These are phyloP conservation scores for Exobasidium rhododendri DNA, from an alignment of 1,284 basidiomycete genomes.

Conservation along the genomic window DNA sequence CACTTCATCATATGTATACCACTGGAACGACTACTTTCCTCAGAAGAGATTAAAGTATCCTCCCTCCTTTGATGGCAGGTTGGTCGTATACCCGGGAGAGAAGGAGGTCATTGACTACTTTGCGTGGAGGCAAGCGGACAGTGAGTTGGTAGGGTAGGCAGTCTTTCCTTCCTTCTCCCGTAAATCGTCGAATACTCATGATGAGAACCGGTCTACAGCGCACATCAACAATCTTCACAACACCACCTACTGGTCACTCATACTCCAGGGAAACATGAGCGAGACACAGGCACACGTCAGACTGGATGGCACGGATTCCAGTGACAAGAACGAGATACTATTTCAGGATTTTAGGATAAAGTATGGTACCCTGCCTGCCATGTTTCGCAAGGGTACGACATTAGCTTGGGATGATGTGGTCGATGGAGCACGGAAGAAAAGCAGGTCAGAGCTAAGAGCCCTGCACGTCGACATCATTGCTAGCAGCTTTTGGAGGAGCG, in stretches of 20 bases:
- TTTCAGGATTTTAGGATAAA: conserved; percentile 79
- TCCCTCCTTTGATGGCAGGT: conserved; percentile 81
- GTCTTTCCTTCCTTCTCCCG: neutral
- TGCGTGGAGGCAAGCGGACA: conserved; percentile 90
- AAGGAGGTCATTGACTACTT: conserved; percentile 85
- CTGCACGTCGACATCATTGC: conserved; percentile 53
- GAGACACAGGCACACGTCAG: conserved; percentile 67
- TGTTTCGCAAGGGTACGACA: conserved; percentile 82
- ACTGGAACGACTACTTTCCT: conserved; percentile 79
- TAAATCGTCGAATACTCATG: neutral
- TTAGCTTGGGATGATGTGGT: conserved; percentile 62
- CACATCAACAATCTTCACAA: conserved; percentile 99
- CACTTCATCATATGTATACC: conserved; percentile 84
- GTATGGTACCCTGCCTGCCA: conserved; percentile 72
- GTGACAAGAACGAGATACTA: conserved; percentile 58
- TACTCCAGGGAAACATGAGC: conserved; percentile 72
- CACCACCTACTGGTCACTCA: conserved; percentile 89
- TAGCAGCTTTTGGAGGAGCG: conserved; percentile 38
- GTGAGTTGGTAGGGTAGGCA: too few relatives aligned
- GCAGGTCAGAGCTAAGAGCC: conserved; percentile 29
- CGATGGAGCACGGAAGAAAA: conserved; percentile 19
- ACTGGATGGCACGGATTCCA: neutral
- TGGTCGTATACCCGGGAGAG: conserved; percentile 76
- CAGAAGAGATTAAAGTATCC: conserved; percentile 68
- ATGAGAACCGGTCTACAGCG: conserved; percentile 61